Conservation (phyloP, 2,329 filamentous ascomycete species). For the Neospermospora avenae region DNA sequence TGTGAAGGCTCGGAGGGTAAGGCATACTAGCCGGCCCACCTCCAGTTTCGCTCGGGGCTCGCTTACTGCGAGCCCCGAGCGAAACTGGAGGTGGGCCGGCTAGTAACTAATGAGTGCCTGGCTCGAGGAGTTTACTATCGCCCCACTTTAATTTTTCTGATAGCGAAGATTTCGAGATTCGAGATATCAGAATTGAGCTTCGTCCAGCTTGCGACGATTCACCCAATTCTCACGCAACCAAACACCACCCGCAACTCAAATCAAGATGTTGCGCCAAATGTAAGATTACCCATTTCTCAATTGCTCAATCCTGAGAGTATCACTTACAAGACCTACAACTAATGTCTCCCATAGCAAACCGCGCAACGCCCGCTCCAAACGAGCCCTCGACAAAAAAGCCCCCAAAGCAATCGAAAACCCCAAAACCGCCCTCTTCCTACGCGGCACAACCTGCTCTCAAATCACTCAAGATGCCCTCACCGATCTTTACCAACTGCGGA, state of each 20-base stretch:
- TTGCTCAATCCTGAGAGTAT: background rate
- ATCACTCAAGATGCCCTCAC: slow-evolving; percentile 78
- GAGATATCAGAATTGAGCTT: slow-evolving; percentile 7
- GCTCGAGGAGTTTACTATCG: slow-evolving; percentile 23
- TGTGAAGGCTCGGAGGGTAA: slow-evolving; percentile 16
- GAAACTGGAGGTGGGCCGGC: too few relatives aligned
- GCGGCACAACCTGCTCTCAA: slow-evolving; percentile 81
- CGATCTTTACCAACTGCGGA: slow-evolving; percentile 81
- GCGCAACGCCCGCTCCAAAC: slow-evolving; percentile 85
- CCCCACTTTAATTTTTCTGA: slow-evolving; percentile 14
- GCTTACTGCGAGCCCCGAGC: too few relatives aligned
- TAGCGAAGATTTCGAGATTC: slow-evolving; percentile 15
- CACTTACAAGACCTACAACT: background rate
- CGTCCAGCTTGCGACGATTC: slow-evolving; percentile 4
- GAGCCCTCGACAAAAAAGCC: slow-evolving; percentile 88
- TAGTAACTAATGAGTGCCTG: slow-evolving; percentile 14
- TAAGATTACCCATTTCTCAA: slow-evolving; percentile 12
- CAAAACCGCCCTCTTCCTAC: slow-evolving; percentile 85
- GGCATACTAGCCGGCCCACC: slow-evolving; percentile 16
- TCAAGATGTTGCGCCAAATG: slow-evolving; percentile 38
- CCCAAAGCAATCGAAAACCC: slow-evolving; percentile 87
- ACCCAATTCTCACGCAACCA: slow-evolving; percentile 8
- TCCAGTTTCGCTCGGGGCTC: too few relatives aligned
- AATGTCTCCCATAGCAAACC: slow-evolving; percentile 50
- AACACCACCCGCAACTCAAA: slow-evolving; percentile 11